Percentiles rank a stretch among this genome's conserved stretches.
Evolutionary conservation across 2,329 filamentous ascomycete species (phyloP).

Genomic region (Pezicula neosporulosa): DNA sequence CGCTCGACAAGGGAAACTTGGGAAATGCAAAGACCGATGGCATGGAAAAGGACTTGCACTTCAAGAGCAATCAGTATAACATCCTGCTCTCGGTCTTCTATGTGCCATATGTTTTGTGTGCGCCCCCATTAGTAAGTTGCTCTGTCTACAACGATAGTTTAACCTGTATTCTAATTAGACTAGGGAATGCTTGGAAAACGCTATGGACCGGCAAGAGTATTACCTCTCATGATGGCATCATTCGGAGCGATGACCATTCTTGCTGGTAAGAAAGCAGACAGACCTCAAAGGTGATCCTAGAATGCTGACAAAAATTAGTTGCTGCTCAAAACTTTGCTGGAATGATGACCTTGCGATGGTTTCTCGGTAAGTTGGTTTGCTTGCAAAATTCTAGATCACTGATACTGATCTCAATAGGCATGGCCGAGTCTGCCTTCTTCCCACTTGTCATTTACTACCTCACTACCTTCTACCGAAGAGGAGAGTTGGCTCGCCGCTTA

Average conservation of each 20-base stretch:
- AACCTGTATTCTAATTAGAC: conserved; percentile 22
- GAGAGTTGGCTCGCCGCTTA: conserved; percentile 66
- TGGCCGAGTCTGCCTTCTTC: conserved; percentile 66
- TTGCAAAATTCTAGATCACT: neutral
- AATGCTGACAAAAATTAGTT: conserved; percentile 32
- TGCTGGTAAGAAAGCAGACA: conserved; percentile 28
- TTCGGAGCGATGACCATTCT: conserved; percentile 63
- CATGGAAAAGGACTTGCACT: conserved; percentile 46
- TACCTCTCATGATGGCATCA: conserved; percentile 65
- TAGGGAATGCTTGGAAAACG: conserved; percentile 61
- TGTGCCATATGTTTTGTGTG: conserved; percentile 69
- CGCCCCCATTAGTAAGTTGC: conserved; percentile 50
- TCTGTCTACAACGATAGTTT: neutral
- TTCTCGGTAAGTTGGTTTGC: conserved; percentile 45
- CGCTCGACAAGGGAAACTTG: conserved; percentile 47
- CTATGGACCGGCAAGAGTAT: conserved; percentile 58
- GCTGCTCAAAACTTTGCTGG: conserved; percentile 58
- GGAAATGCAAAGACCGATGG: conserved; percentile 52
- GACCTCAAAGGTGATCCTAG: neutral
- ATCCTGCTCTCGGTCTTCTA: conserved; percentile 70
- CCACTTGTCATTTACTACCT: conserved; percentile 58
- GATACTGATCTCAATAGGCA: conserved; percentile 24
- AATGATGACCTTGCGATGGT: conserved; percentile 65
- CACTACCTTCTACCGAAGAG: conserved; percentile 66
- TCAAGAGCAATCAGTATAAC: conserved; percentile 64